phyloP scores from a whole-genome alignment of 2,329 filamentous ascomycete species.

The Emmonsiellopsis sp. region DNA sequence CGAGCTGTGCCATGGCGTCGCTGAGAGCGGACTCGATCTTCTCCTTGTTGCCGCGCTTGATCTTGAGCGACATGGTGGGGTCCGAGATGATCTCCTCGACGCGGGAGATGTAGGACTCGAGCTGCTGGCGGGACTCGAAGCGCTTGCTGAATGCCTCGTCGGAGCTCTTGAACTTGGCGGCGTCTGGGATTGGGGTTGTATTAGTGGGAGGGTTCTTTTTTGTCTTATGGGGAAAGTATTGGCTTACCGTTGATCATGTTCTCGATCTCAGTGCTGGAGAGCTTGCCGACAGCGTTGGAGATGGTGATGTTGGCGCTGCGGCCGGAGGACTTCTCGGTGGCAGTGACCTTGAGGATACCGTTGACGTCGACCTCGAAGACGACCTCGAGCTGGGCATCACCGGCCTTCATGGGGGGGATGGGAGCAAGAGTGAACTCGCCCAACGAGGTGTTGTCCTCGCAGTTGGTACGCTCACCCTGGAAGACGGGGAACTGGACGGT shows the following conservation, averaged over 20 bases:
- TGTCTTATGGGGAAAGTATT: neutral
- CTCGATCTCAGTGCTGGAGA: slow-evolving; percentile 89
- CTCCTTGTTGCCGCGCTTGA: slow-evolving; percentile 99
- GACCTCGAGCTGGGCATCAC: slow-evolving; percentile 92
- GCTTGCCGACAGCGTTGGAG: slow-evolving; percentile 98
- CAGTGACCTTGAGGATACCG: slow-evolving; percentile 98
- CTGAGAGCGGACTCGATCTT: slow-evolving; percentile 97
- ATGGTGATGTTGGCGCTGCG: slow-evolving; percentile 99
- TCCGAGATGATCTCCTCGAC: slow-evolving; percentile 99
- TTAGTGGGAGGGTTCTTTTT: slow-evolving; percentile 11
- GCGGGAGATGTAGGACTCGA: slow-evolving; percentile 96
- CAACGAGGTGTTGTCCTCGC: slow-evolving; percentile 94
- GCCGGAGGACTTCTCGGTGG: slow-evolving; percentile 97
- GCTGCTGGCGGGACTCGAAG: slow-evolving; percentile 97
- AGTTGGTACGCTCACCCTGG: slow-evolving; percentile 97
- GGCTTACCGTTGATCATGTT: slow-evolving; percentile 79
- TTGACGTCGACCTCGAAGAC: slow-evolving; percentile 99
- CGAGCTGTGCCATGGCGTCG: slow-evolving; percentile 95
- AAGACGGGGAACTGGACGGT: slow-evolving; percentile 86
- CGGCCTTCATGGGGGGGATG: slow-evolving; percentile 76
- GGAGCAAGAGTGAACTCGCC: slow-evolving; percentile 96
- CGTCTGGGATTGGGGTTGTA: slow-evolving; percentile 46
- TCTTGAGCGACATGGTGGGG: slow-evolving; percentile 88
- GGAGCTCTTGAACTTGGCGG: slow-evolving; percentile 96
- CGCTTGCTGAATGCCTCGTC: slow-evolving; percentile 99